Evolutionary conservation across 306 rosid species (phyloP).

Genomic region (Hippophae gyantsensis): DNA sequence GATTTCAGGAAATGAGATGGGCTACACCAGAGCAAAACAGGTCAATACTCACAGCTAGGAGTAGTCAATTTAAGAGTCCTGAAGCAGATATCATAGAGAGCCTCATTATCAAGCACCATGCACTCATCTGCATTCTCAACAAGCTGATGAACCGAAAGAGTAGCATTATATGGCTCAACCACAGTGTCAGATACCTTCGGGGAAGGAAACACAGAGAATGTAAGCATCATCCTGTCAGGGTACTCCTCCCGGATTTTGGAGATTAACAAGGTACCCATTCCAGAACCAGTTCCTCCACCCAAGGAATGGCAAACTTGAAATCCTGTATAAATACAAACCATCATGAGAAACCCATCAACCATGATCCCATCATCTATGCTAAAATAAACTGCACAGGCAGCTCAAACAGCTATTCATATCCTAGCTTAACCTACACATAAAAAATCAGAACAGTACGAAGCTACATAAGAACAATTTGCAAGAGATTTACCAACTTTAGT

Average conservation of each 20-base stretch:
- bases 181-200: conserved; percentile 20
- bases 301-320: conserved; percentile 21
- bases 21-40: background rate
- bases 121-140: conserved; percentile 23
- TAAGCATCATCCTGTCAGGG: conserved; percentile 21
- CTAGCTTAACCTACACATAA: too few relatives aligned
- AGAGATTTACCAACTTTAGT: too few relatives aligned
- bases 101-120: background rate
- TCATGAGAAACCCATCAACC: background rate
- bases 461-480: too few relatives aligned
- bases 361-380: background rate
- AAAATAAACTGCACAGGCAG: too few relatives aligned
- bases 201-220: conserved; percentile 21
- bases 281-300: conserved; percentile 25
- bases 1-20: background rate
- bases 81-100: conserved; percentile 19
- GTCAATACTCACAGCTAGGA: conserved; percentile 14
- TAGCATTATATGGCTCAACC: conserved; percentile 25
- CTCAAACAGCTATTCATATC: too few relatives aligned
- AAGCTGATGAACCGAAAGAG: conserved; percentile 26
- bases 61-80: conserved; percentile 20
- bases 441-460: too few relatives aligned
- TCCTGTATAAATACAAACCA: conserved; percentile 3
- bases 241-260: conserved; percentile 19
- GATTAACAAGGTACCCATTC: conserved; percentile 21